A percentile compares a stretch with the other conserved stretches of the same genome.
phyloP scores from a whole-genome alignment of 1,284 basidiomycete genomes.

The Moniliophthora roreri region DNA sequence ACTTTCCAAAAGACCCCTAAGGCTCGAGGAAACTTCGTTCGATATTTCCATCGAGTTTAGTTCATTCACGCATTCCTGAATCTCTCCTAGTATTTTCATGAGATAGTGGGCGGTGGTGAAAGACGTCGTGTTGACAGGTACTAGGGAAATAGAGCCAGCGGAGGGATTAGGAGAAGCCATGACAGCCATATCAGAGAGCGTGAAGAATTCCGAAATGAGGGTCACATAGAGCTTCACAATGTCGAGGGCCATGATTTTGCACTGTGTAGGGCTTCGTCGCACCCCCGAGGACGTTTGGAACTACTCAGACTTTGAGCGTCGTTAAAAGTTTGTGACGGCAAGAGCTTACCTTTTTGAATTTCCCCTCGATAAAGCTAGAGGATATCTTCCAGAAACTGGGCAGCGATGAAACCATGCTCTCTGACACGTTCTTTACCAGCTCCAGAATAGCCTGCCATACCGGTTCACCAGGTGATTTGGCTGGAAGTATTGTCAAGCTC shows the following conservation, averaged over 20 bases:
- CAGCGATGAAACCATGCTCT: constrained; percentile 68
- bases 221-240: constrained; percentile 88
- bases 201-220: constrained; percentile 88
- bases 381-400: constrained; percentile 96
- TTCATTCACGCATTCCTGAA: constrained; percentile 86
- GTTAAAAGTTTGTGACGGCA: not conserved
- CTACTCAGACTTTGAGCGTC: constrained; percentile 12
- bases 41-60: constrained; percentile 81
- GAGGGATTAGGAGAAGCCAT: constrained; percentile 38
- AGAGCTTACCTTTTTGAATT: constrained; percentile 74
- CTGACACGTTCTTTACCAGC: constrained; percentile 71
- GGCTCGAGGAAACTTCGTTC: constrained; percentile 63
- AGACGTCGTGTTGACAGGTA: constrained; percentile 79
- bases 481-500: constrained; percentile 30
- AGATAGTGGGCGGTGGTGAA: constrained; percentile 85
- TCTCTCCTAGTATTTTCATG: constrained; percentile 77
- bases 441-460: constrained; percentile 83
- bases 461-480: constrained; percentile 63
- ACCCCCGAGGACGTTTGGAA: constrained; percentile 30
- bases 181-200: constrained; percentile 75
- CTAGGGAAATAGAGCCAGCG: constrained; percentile 46
- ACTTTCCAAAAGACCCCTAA: constrained; percentile 79
- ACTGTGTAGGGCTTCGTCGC: constrained; percentile 80
- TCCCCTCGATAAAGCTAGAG: constrained; percentile 88
- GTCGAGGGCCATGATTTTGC: constrained; percentile 88